Evolutionary conservation across 2,329 filamentous ascomycete genomes (phyloP).

Genomic region (Madurella fahalii): DNA sequence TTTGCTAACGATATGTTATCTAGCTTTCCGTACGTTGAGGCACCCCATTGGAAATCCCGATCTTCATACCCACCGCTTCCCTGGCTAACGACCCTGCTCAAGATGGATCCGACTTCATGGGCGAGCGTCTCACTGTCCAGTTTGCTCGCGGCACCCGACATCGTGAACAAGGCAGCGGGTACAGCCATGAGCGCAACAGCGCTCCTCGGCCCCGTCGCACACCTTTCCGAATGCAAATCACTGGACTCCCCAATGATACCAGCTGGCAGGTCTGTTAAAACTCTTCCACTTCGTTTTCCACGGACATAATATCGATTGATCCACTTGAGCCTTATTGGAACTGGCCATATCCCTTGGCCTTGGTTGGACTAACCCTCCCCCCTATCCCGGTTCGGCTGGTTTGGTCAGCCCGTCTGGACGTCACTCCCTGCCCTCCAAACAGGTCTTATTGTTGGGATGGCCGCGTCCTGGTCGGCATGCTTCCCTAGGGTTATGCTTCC

Average conservation of each 20-base stretch:
- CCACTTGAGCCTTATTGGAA: slow-evolving; percentile 18
- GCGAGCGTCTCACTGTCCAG: slow-evolving; percentile 93
- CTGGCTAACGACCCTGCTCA: slow-evolving; percentile 39
- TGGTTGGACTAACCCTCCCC: slow-evolving; percentile 8
- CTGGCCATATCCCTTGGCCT: slow-evolving; percentile 15
- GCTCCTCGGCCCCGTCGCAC: slow-evolving; percentile 83
- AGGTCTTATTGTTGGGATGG: slow-evolving; percentile 10
- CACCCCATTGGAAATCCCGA: slow-evolving; percentile 32
- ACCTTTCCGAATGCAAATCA: slow-evolving; percentile 93
- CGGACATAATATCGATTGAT: slow-evolving; percentile 32
- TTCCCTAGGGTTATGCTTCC: slow-evolving; percentile 7
- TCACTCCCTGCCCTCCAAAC: slow-evolving; percentile 4
- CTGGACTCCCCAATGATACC: slow-evolving; percentile 94
- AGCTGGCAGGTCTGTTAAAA: slow-evolving; percentile 97
- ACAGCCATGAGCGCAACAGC: slow-evolving; percentile 50
- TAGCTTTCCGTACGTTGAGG: slow-evolving; percentile 58
- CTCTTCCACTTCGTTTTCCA: slow-evolving; percentile 54
- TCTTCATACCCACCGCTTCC: slow-evolving; percentile 29
- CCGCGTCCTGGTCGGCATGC: slow-evolving; percentile 9
- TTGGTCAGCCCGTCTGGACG: slow-evolving; percentile 20
- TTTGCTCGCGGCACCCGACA: slow-evolving; percentile 83
- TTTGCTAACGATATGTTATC: slow-evolving; percentile 27
- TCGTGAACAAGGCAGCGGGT: slow-evolving; percentile 44
- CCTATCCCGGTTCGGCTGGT: slow-evolving; percentile 8
- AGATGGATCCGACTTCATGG: slow-evolving; percentile 99